A percentile compares a stretch with the other conserved stretches of the same genome.
Conservation (phyloP, 192 early-diverging fungal species). For the Chytriomyces confervae region DNA sequence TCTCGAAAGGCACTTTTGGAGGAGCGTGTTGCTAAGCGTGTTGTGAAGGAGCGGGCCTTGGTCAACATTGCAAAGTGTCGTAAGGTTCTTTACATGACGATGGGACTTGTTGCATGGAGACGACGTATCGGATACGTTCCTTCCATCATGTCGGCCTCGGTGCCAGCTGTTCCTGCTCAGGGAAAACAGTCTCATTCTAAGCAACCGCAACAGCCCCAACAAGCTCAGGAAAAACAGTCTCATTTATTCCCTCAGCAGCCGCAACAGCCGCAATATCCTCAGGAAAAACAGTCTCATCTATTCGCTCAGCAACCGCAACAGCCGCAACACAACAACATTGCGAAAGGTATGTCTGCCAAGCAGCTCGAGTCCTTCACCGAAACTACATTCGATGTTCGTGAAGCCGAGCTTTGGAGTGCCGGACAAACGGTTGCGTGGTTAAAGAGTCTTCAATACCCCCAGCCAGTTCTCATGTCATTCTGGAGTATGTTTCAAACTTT, state of each 20-base stretch:
- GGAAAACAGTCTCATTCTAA: too few relatives aligned
- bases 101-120: constrained; percentile 36
- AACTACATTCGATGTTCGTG: neutral
- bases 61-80: constrained; percentile 42
- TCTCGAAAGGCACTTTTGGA: constrained; percentile 66
- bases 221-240: too few relatives aligned
- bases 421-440: neutral
- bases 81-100: constrained; percentile 31
- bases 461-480: neutral
- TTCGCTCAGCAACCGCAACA: neutral
- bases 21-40: constrained; percentile 7
- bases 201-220: too few relatives aligned
- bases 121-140: too few relatives aligned
- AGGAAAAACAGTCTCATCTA: neutral
- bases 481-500: too few relatives aligned
- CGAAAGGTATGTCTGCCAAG: neutral
- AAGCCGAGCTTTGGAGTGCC: neutral
- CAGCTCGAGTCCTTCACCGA: neutral
- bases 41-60: constrained; percentile 29
- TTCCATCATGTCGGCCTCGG: neutral
- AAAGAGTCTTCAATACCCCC: neutral
- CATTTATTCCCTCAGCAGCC: too few relatives aligned
- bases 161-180: neutral
- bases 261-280: too few relatives aligned
- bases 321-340: neutral